Base-by-base conservation (phyloP, 2,329 filamentous ascomycete genomes). In the Aspergillus sclerotialis region DNA sequence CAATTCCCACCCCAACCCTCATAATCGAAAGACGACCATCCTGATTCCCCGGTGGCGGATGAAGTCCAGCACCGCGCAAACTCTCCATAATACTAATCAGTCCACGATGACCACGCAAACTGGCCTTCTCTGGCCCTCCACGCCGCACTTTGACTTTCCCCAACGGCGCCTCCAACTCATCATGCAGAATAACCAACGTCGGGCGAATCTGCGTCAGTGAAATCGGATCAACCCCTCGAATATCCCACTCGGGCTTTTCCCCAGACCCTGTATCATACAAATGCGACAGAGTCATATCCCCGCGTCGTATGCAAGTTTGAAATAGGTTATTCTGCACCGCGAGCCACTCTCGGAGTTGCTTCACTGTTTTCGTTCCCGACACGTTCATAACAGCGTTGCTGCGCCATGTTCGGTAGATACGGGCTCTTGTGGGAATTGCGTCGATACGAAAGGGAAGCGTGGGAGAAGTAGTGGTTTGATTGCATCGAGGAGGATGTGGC, bases 301-400 rank as follows among this genome's bases (percentile, higher is more conserved):
- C 35, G 12, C 12, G 32, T n/a, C n/a, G n/a, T n/a, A n/a, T n/a
- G n/a, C n/a, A n/a, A n/a, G n/a, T n/a, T n/a, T n/a, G n/a, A n/a
- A n/a, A n/a, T 14, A 29, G 28, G 7, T 37, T 34, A 14, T 44
- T 38, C 4, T 36, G 30, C 10, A 39, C 30, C 9, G 42, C 39
- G 8, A 53, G 36, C 54, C 52, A 66, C 9, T 46, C 66, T 44
- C 69, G 70, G 69, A 82, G 88, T 2, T 81, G 78, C 3, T 69
- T 68, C 3, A 75, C 67, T 0, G 94, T 74, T 39, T 80, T 84
- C 0, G 72, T 69, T 0, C 92, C 92, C 2, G 80, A 85, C 4
- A 82, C 66, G 56, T 96, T 98, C 92, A 98, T 96, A 21, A 81
- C 64, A 0, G 76, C 77, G 0, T 82, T 78, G 19, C 80, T 87